Percentiles rank a stretch among this genome's conserved stretches.
Conservation (phyloP, 2,329 filamentous ascomycete species). For the Talaromyces amestolkiae region DNA sequence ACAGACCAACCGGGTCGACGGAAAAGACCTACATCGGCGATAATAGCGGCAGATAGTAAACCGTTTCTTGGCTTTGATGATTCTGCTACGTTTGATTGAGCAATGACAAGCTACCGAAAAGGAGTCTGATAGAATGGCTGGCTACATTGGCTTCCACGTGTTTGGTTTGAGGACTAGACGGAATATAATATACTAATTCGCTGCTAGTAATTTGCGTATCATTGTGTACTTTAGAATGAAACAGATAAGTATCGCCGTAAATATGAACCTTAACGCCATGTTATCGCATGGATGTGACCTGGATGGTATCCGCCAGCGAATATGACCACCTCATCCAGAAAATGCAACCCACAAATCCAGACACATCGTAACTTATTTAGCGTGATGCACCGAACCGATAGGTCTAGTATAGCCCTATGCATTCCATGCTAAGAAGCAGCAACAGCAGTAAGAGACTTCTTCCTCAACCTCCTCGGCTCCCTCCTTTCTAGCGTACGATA, state of each 20-base stretch:
- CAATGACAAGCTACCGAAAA: not conserved
- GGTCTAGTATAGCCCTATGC: not conserved
- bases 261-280: not conserved
- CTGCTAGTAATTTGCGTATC: not conserved
- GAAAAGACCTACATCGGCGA: slow-evolving; percentile 54
- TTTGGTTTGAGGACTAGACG: slow-evolving; percentile 3
- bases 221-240: not conserved
- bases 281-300: not conserved
- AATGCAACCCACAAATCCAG: not conserved
- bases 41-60: slow-evolving; percentile 45
- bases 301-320: slow-evolving; percentile 2
- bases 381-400: no score
- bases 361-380: not conserved
- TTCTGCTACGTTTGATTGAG: slow-evolving; percentile 17
- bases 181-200: slow-evolving; percentile 7
- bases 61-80: slow-evolving; percentile 17
- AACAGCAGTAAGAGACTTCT: slow-evolving; percentile 22
- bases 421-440: not conserved
- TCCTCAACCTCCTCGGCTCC: slow-evolving; percentile 33
- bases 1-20: slow-evolving; percentile 52
- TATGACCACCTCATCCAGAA: not conserved
- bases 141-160: not conserved
- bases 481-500: slow-evolving; percentile 31
- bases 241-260: not conserved
- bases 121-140: slow-evolving; percentile 7